Conservation (phyloP, 345 rosid species). For the Capsella bursapastoris region DNA sequence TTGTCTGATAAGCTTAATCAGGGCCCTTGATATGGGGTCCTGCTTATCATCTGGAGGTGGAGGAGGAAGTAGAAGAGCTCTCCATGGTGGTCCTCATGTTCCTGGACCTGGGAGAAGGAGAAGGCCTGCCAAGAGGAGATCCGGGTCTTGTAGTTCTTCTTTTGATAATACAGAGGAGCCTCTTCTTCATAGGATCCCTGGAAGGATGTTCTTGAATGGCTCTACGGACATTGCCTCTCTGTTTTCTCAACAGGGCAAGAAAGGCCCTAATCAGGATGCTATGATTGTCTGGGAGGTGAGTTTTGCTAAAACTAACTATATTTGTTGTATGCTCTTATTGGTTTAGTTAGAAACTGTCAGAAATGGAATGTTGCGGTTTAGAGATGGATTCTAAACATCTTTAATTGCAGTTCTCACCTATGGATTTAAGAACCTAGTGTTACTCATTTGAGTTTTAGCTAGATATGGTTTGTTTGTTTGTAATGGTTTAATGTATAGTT, state of each 20-base stretch:
- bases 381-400: too few species aligned
- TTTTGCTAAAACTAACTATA: not conserved
- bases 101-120: conserved; percentile 64
- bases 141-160: conserved; percentile 59
- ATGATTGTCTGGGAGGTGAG: conserved; percentile 99
- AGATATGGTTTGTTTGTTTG: not conserved
- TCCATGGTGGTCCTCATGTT: conserved; percentile 60
- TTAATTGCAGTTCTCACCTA: not conserved
- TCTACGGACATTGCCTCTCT: conserved; percentile 75
- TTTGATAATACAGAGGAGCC: conserved; percentile 54
- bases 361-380: too few species aligned
- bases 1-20: conserved; percentile 77
- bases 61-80: conserved; percentile 73
- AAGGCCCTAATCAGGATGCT: conserved; percentile 97
- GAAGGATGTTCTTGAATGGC: conserved; percentile 83
- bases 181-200: conserved; percentile 79
- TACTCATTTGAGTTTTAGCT: not conserved
- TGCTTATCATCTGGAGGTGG: conserved; percentile 75
- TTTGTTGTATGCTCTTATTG: not conserved
- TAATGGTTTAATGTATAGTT: not conserved
- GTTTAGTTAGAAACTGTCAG: too few species aligned
- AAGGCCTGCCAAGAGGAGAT: conserved; percentile 56
- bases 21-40: conserved; percentile 99
- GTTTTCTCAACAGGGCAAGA: conserved; percentile 90
- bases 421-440: not conserved